Evolutionary conservation across 2,329 filamentous ascomycete species (phyloP), one percentile per base, ranked within the genome.

Genomic region (Colletotrichum cereale): DNA sequence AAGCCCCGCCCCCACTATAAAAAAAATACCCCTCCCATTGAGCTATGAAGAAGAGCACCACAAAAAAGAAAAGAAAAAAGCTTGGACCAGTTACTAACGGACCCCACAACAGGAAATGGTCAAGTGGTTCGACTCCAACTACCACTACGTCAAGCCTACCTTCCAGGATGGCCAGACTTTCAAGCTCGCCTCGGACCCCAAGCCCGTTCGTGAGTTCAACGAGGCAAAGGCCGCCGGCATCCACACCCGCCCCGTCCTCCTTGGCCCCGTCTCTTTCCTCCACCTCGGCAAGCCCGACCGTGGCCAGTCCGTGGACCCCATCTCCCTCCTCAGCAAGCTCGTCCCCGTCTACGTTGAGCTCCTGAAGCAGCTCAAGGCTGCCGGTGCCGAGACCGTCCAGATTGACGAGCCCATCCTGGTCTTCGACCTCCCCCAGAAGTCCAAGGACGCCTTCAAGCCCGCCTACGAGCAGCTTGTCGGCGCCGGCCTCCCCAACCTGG

Each of bases 111-210:
- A 73, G 73, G 96, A 99, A 90, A 99, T 99, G 96, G 96, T 99
- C 80, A 99, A 99, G 90, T 99, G 96, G 96, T 99, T 99, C 83
- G 96, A 99, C 90, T 97, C 95, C 76, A 99, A 99, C 93, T 99
- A 99, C 92, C 96, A 98, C 90, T 99, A 99, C 85, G 96, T 98
- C 87, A 98, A 98, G 92, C 96, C 96, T 75, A 98, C 96, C 74
- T 91, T 99, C 77, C 95, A 98, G 86, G 92, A 98, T 87, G 93
- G 93, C 89, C 96, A 99, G 90, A 92, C 89, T 81, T 99, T 99
- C 92, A 95, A 92, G 86, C 94, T 99, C 74, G 85, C 88, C 74
- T 86, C 90, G 78, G 92, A 92, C 84, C 95, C 96, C 84, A 99
- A 99, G 92, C 95, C 96, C 78, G 93, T 99, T 76, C 87, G 84